Percentiles rank a stretch among this genome's conserved stretches.
These are phyloP conservation scores for Podaxis mareebaensis DNA, from an alignment of 768 basidiomycete genomes.

Conservation along the genomic window DNA sequence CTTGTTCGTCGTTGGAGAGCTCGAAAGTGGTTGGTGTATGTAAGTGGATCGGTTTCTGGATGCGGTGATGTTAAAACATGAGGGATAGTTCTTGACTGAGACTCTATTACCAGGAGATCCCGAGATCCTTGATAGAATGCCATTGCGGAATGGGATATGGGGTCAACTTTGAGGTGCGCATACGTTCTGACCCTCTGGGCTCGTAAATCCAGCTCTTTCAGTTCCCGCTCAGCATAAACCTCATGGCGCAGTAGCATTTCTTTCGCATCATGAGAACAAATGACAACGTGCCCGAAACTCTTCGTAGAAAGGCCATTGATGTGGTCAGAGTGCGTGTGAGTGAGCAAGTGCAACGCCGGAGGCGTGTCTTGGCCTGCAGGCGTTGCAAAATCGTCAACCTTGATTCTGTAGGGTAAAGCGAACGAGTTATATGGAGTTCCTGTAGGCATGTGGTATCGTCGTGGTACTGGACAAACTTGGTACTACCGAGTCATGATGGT, in stretches of 20 bases:
- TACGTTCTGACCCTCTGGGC: constrained; percentile 60
- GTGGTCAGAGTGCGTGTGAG: constrained; percentile 91
- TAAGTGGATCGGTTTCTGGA: constrained; percentile 57
- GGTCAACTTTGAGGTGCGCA: constrained; percentile 64
- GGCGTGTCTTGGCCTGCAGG: constrained; percentile 32
- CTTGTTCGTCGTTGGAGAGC: constrained; percentile 53
- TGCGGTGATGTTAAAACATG: background rate
- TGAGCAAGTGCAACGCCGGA: constrained; percentile 71
- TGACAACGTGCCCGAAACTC: constrained; percentile 68
- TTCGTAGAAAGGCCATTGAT: constrained; percentile 73
- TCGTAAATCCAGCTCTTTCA: constrained; percentile 51
- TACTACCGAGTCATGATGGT: constrained; percentile 8
- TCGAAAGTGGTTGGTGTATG: constrained; percentile 65
- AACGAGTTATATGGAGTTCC: constrained; percentile 80
- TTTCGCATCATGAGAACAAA: constrained; percentile 85
- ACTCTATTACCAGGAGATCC: constrained; percentile 62
- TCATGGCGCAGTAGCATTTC: constrained; percentile 83
- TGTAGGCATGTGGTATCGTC: constrained; percentile 54
- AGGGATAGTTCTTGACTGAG: background rate
- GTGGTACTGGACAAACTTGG: constrained; percentile 1
- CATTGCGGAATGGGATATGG: constrained; percentile 47
- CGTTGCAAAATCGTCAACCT: constrained; percentile 80
- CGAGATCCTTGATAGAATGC: constrained; percentile 52
- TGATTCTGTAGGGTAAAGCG: constrained; percentile 76
- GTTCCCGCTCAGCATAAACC: constrained; percentile 60